Conservation (phyloP, 108 stramenopile species). For the Nitzschia putrida region DNA sequence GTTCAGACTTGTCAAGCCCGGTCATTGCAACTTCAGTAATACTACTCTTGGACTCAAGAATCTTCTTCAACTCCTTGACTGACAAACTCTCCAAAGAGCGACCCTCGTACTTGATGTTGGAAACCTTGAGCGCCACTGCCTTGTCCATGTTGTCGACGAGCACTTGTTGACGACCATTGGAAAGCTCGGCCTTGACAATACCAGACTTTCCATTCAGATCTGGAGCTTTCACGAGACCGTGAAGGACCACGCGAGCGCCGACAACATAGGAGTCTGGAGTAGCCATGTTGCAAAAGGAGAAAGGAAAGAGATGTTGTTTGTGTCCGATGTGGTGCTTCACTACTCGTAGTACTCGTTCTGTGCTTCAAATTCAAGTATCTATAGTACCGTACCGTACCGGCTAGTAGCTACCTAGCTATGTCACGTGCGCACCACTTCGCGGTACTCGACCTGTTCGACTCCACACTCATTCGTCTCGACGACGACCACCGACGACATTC, state of each 20-base stretch:
- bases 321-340: background rate
- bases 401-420: too few relatives aligned
- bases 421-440: too few relatives aligned
- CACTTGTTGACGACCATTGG: conserved; percentile 59
- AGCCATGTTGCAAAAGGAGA: background rate
- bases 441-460: too few relatives aligned
- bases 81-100: conserved; percentile 50
- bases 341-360: too few relatives aligned
- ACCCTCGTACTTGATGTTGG: conserved; percentile 59
- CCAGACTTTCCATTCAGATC: conserved; percentile 78
- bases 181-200: conserved; percentile 45
- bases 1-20: conserved; percentile 59
- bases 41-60: conserved; percentile 37
- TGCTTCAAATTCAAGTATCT: too few relatives aligned
- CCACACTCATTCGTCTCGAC: too few relatives aligned
- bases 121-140: conserved; percentile 49
- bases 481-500: too few relatives aligned
- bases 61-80: conserved; percentile 60
- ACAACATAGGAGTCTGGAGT: conserved; percentile 46
- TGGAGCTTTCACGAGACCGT: conserved; percentile 45
- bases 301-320: background rate
- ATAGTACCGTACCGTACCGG: too few relatives aligned
- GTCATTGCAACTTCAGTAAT: conserved; percentile 24
- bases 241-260: conserved; percentile 58
- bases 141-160: conserved; percentile 47